phyloP scores from a whole-genome alignment of 768 basidiomycete species.

The Phallus indusiatus region DNA sequence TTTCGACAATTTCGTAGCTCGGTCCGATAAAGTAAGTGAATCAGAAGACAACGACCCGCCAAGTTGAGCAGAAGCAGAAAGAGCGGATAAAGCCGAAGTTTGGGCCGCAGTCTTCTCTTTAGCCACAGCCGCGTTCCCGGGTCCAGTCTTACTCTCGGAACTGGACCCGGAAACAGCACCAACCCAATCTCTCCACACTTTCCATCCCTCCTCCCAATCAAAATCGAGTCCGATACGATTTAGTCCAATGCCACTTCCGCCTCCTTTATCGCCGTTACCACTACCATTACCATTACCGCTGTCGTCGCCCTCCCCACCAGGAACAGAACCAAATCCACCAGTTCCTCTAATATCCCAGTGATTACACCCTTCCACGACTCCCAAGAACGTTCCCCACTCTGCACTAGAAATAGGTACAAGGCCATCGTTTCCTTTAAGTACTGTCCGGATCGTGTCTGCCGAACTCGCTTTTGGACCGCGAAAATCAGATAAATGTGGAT shows the following conservation, averaged over 20 bases:
- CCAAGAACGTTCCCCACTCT: constrained; percentile 90
- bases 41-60: background rate
- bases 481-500: background rate
- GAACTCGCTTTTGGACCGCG: background rate
- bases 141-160: constrained; percentile 10
- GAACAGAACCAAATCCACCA: constrained; percentile 59
- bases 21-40: too few species aligned
- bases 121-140: constrained; percentile 18
- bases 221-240: background rate
- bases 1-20: too few species aligned
- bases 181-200: constrained; percentile 21
- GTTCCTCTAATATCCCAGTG: constrained; percentile 96
- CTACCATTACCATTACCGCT: background rate
- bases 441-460: too few species aligned
- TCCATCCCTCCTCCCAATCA: constrained; percentile 29
- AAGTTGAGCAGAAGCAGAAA: background rate
- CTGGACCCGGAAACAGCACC: background rate
- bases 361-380: constrained; percentile 80
- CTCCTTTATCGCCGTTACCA: constrained; percentile 8
- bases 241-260: constrained; percentile 7
- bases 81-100: background rate
- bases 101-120: background rate
- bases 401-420: constrained; percentile 88
- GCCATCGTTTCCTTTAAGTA: constrained; percentile 77
- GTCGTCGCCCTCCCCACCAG: constrained; percentile 20